These are phyloP conservation scores for Russula emetica DNA, from an alignment of 768 basidiomycete species.

Conservation along the genomic window DNA sequence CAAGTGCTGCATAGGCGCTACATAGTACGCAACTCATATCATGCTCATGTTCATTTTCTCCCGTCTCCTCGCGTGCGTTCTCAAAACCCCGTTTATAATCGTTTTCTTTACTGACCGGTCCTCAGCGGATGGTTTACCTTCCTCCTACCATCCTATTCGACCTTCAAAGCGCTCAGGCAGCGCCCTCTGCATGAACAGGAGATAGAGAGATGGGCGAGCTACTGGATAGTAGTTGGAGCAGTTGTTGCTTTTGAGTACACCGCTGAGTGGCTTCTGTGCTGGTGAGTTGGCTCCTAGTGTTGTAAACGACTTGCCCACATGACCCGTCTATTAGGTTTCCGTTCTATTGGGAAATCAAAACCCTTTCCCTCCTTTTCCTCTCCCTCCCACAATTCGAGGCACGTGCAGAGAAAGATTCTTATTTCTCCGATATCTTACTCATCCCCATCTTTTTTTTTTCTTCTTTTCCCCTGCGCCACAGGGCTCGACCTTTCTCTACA, in stretches of 20 bases:
- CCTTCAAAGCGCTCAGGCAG: slow-evolving; percentile 62
- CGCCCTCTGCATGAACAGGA: slow-evolving; percentile 49
- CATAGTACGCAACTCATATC: not conserved
- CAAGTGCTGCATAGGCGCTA: no score
- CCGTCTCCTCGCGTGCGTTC: slow-evolving; percentile 44
- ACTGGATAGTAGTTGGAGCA: slow-evolving; percentile 60
- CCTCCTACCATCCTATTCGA: slow-evolving; percentile 56
- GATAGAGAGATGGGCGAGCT: slow-evolving; percentile 53
- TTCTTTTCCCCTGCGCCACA: slow-evolving; percentile 29
- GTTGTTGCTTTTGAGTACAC: slow-evolving; percentile 61
- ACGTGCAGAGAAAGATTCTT: slow-evolving; percentile 23
- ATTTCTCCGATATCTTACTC: not conserved
- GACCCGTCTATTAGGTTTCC: slow-evolving; percentile 50
- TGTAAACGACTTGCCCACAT: slow-evolving; percentile 10
- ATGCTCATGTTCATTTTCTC: slow-evolving; percentile 52
- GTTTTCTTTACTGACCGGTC: not conserved
- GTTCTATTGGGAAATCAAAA: slow-evolving; percentile 72
- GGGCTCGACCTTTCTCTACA: slow-evolving; percentile 68
- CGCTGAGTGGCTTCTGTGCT: slow-evolving; percentile 60
- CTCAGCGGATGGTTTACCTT: slow-evolving; percentile 69
- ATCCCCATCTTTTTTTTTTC: not conserved
- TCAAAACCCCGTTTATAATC: not conserved
- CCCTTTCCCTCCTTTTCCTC: slow-evolving; percentile 62
- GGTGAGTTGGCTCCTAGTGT: slow-evolving; percentile 40
- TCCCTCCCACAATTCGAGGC: slow-evolving; percentile 69